Evolutionary conservation across 768 basidiomycete species (phyloP).

Genomic region (Pilatotrama ljubarskyi): DNA sequence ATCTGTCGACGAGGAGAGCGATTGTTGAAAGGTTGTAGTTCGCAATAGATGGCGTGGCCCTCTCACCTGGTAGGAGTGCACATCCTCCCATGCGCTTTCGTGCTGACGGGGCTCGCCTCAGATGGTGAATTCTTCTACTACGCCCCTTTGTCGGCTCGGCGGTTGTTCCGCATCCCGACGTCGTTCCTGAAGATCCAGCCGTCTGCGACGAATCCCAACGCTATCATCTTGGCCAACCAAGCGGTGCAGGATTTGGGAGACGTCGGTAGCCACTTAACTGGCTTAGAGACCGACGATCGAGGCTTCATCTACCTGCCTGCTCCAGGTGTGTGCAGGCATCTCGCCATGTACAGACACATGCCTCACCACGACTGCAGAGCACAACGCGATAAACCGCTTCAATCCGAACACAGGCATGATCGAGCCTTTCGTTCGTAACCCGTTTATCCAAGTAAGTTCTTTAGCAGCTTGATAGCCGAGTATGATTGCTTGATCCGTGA

Average conservation of each 20-base stretch:
- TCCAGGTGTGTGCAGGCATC: constrained; percentile 7
- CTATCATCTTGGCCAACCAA: constrained; percentile 14
- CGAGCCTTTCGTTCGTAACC: constrained; percentile 22
- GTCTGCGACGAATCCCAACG: constrained; percentile 18
- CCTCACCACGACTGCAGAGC: constrained; percentile 11
- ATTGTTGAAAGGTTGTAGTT: constrained; percentile 9
- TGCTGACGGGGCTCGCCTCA: background rate
- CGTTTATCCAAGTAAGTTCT: constrained; percentile 19
- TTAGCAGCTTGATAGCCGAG: background rate
- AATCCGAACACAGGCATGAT: constrained; percentile 21
- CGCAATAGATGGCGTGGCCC: constrained; percentile 23
- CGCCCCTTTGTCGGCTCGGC: constrained; percentile 18
- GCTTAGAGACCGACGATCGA: constrained; percentile 21
- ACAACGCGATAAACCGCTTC: constrained; percentile 22
- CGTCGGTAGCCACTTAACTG: constrained; percentile 20
- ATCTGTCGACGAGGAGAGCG: background rate
- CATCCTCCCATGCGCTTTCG: background rate
- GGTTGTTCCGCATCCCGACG: constrained; percentile 23
- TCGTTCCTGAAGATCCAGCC: constrained; percentile 23
- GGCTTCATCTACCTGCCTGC: constrained; percentile 24
- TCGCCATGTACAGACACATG: no score
- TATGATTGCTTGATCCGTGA: background rate
- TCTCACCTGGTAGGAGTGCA: constrained; percentile 13
- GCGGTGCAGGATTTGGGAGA: constrained; percentile 18
- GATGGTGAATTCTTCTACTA: constrained; percentile 23